phyloP scores from a whole-genome alignment of 169 alveolate genomes.

The Sarcocystis neurona region DNA sequence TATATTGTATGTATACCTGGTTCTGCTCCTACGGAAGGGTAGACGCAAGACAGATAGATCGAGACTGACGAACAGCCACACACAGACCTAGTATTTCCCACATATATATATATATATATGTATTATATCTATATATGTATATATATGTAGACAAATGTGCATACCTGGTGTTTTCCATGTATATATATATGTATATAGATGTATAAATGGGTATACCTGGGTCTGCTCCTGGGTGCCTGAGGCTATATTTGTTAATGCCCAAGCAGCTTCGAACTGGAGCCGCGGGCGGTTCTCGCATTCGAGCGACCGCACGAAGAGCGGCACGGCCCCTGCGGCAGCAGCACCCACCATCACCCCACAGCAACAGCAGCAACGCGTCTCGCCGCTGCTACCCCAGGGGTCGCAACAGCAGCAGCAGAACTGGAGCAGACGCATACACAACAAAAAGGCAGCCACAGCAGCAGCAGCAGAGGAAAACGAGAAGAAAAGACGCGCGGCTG shows the following conservation, averaged over 20 bases:
- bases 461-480: no score
- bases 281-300: slow-evolving; percentile 87
- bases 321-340: slow-evolving; percentile 94
- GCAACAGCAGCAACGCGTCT: no score
- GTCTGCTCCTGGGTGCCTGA: slow-evolving; percentile 95
- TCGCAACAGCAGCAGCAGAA: background rate
- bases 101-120: no score
- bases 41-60: background rate
- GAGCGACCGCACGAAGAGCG: slow-evolving; percentile 88
- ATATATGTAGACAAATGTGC: background rate
- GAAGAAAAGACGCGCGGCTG: no score
- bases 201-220: no score
- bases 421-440: background rate
- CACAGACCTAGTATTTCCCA: no score
- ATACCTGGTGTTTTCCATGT: background rate
- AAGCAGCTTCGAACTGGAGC: slow-evolving; percentile 92
- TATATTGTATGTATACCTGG: no score
- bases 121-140: background rate
- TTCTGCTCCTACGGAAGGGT: no score
- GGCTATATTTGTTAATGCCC: slow-evolving; percentile 95
- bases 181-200: background rate
- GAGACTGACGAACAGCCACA: background rate
- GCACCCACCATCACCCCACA: no score
- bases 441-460: background rate
- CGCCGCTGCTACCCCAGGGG: no score